phyloP scores from a whole-genome alignment of 805 yeast species.

The Hagleromyces aurorensis region DNA sequence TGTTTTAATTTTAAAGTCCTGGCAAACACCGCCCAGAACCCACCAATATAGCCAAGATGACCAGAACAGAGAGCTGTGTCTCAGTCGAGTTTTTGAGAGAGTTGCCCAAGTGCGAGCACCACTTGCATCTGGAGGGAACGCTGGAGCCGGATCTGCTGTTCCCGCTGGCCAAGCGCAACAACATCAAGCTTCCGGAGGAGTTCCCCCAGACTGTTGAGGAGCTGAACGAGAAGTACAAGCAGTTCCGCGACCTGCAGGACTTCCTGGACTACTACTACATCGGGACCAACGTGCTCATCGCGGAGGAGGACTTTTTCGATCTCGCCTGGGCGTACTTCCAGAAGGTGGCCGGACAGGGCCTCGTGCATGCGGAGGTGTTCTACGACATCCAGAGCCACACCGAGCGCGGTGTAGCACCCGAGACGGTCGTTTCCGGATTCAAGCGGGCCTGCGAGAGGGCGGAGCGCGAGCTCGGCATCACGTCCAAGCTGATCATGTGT shows the following conservation, averaged over 20 bases:
- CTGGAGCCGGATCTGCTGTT: slow-evolving; percentile 68
- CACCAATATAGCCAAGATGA: too few species aligned
- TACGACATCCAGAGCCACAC: slow-evolving; percentile 84
- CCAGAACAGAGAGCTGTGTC: too few species aligned
- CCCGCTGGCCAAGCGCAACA: slow-evolving; percentile 59
- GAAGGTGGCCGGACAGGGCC: slow-evolving; percentile 51
- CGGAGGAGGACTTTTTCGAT: slow-evolving; percentile 67
- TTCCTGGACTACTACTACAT: slow-evolving; percentile 72
- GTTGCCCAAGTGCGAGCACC: slow-evolving; percentile 83
- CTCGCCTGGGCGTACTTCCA: slow-evolving; percentile 67
- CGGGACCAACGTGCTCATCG: slow-evolving; percentile 68
- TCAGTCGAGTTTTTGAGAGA: slow-evolving; percentile 45
- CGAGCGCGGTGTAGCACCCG: slow-evolving; percentile 53
- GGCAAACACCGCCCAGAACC: too few species aligned
- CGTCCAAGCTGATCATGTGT: slow-evolving; percentile 75
- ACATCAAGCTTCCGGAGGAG: slow-evolving; percentile 47
- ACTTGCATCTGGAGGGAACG: slow-evolving; percentile 78
- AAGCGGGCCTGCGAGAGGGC: slow-evolving; percentile 62
- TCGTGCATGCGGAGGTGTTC: slow-evolving; percentile 66
- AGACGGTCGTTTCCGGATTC: slow-evolving; percentile 57
- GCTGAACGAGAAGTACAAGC: slow-evolving; percentile 48
- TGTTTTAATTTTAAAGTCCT: too few species aligned
- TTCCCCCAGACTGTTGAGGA: slow-evolving; percentile 57
- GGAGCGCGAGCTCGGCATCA: slow-evolving; percentile 46
- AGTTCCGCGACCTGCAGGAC: slow-evolving; percentile 65